Evolutionary conservation across 139 green algal genomes (phyloP).

Genomic region (Picochlorum sp.): DNA sequence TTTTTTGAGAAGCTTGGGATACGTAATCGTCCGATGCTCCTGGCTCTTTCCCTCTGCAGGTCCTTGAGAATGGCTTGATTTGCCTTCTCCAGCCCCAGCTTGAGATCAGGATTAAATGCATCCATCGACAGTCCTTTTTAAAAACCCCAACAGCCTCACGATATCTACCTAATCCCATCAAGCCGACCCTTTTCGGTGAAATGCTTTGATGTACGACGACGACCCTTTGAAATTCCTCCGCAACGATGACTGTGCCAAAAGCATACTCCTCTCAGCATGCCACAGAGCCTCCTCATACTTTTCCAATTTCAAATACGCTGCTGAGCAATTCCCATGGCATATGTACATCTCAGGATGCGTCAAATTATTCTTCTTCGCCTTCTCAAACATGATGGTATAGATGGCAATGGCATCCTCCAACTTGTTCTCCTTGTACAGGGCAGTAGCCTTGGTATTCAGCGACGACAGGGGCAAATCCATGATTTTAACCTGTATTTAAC

Average conservation of each 20-base stretch:
- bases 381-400: constrained; percentile 43
- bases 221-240: constrained; percentile 15
- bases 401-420: constrained; percentile 21
- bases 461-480: background rate
- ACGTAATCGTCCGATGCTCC: constrained; percentile 32
- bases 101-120: constrained; percentile 43
- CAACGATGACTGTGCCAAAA: constrained; percentile 27
- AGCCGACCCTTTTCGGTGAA: constrained; percentile 46
- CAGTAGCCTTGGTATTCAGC: constrained; percentile 20
- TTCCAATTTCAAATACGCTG: constrained; percentile 43
- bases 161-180: constrained; percentile 37
- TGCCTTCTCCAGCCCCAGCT: constrained; percentile 38
- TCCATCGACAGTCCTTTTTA: constrained; percentile 43
- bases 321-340: constrained; percentile 45
- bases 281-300: constrained; percentile 26
- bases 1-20: constrained; percentile 32
- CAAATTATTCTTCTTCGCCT: constrained; percentile 29
- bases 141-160: constrained; percentile 22
- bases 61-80: constrained; percentile 43
- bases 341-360: constrained; percentile 52
- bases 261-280: constrained; percentile 23
- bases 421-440: constrained; percentile 13
- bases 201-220: constrained; percentile 42
- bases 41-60: constrained; percentile 32
- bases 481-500: no score